Conservation (phyloP, 768 basidiomycete species). For the Sarcomyxa edulis region DNA sequence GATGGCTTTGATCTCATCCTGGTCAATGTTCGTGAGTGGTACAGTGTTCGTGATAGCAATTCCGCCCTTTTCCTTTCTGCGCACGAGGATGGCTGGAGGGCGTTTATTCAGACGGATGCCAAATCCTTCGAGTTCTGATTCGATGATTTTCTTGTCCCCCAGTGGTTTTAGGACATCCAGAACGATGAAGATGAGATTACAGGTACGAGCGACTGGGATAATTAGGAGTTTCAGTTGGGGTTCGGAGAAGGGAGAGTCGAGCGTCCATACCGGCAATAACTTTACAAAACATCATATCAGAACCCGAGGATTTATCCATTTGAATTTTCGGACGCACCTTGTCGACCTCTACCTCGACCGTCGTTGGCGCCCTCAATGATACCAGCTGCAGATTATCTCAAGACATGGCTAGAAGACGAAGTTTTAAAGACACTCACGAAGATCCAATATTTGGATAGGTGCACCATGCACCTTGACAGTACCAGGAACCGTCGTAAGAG, state of each 20-base stretch:
- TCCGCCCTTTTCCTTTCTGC: conserved; percentile 87
- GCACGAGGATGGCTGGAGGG: conserved; percentile 80
- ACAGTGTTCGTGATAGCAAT: conserved; percentile 96
- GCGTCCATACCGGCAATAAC: conserved; percentile 69
- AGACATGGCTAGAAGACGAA: conserved; percentile 3
- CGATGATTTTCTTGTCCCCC: conserved; percentile 89
- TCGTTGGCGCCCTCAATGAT: conserved; percentile 98
- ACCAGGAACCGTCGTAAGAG: conserved; percentile 92
- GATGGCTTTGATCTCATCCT: conserved; percentile 94
- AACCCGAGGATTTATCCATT: not conserved
- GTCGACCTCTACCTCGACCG: conserved; percentile 92
- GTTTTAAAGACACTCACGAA: conserved; percentile 51
- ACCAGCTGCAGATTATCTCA: conserved; percentile 54
- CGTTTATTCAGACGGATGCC: conserved; percentile 95
- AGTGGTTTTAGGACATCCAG: conserved; percentile 98
- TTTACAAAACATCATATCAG: conserved; percentile 19
- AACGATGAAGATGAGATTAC: conserved; percentile 97
- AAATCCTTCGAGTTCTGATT: conserved; percentile 94
- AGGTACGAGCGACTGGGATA: conserved; percentile 84
- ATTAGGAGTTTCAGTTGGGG: conserved; percentile 6
- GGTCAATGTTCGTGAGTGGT: conserved; percentile 91
- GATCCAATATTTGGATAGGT: conserved; percentile 90
- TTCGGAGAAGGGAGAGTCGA: conserved; percentile 6
- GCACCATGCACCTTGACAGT: conserved; percentile 94
- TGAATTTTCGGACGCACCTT: conserved; percentile 46